Base-by-base conservation (phyloP, 192 early-diverging fungal genomes). In the Podochytrium sp. region DNA sequence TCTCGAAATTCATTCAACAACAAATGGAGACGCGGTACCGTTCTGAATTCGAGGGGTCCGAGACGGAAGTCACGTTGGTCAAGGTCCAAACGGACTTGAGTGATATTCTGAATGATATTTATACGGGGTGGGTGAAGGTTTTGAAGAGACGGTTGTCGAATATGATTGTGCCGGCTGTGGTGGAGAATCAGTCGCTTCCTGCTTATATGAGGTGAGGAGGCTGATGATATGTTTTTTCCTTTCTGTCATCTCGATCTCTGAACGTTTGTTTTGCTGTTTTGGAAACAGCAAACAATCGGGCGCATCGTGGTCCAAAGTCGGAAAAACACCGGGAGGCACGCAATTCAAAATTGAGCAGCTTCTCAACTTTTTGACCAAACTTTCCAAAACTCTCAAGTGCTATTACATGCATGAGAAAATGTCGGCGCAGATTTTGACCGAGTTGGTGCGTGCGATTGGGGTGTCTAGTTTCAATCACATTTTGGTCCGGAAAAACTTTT, bases 111-210 rank as follows among this genome's bases (percentile, higher is more conserved):
- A 90, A 92, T 38, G 94, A 97, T 63, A 96, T 98, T 65, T 98
- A 95, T 87, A 92, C 94, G 80, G 94, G 94, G 18, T 98, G 96
- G 96, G 92, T 97, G 88, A 96, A 95, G 78, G 94, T 95, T 50
- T 85, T 98, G 73, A 95, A 97, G 81, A 96, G 97, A 80, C 86
- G 93, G 4, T 85, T 99, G 39, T 84, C 84, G 65, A 95, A 95
- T 83, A 93, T 98, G 89, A 92, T 96, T 67, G 92, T 98, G 43
- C 96, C 96, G 2, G 95, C 95, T 27, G 90, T 99, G 14, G 94
- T 99, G 32, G 96, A 98, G 80, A 91, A 93, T 79, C 95, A 99
- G 79, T 92, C 92, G 0, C 84, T 97, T 35, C 95, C 95, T 6
- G 96, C 95, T 16, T 98, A 97, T 76, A 92, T 94, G 39, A 64